Conservation (phyloP, 1,139 yeast species). For the Scheffersomyces lignicola region DNA sequence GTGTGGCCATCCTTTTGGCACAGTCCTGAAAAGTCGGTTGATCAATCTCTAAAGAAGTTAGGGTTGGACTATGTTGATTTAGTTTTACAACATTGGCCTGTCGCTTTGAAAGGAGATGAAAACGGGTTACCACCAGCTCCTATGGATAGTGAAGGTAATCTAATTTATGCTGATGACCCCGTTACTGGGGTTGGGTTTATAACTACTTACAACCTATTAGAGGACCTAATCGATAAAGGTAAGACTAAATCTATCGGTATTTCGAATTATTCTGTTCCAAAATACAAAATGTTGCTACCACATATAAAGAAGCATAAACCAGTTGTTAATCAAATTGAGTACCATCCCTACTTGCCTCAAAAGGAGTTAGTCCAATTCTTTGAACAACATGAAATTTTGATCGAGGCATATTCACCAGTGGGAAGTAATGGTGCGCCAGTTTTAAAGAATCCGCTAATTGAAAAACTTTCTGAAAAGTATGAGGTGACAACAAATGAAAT, state of each 20-base stretch:
- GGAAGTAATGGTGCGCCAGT: constrained; percentile 40
- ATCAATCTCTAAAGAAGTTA: constrained; percentile 33
- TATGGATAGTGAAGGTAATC: constrained; percentile 38
- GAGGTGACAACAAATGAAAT: constrained; percentile 34
- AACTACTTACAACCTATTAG: constrained; percentile 48
- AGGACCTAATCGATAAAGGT: constrained; percentile 36
- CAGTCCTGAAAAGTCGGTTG: constrained; percentile 38
- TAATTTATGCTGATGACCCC: constrained; percentile 43
- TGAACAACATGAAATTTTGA: constrained; percentile 21
- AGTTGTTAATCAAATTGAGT: constrained; percentile 37
- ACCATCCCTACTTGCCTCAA: constrained; percentile 41
- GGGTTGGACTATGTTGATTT: constrained; percentile 61
- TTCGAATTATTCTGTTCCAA: constrained; percentile 32
- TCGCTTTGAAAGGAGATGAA: constrained; percentile 37
- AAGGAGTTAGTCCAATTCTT: constrained; percentile 33
- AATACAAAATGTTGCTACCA: constrained; percentile 27
- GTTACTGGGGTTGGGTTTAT: constrained; percentile 38
- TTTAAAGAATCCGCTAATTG: constrained; percentile 30
- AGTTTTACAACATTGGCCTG: constrained; percentile 64
- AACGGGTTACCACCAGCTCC: constrained; percentile 40
- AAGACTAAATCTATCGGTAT: constrained; percentile 35
- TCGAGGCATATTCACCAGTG: constrained; percentile 38
- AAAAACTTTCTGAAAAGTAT: constrained; percentile 32
- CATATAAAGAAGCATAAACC: constrained; percentile 27
- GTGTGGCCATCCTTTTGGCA: constrained; percentile 52